Conservation (phyloP, 768 basidiomycete species). For the Albatrellus ellisii region DNA sequence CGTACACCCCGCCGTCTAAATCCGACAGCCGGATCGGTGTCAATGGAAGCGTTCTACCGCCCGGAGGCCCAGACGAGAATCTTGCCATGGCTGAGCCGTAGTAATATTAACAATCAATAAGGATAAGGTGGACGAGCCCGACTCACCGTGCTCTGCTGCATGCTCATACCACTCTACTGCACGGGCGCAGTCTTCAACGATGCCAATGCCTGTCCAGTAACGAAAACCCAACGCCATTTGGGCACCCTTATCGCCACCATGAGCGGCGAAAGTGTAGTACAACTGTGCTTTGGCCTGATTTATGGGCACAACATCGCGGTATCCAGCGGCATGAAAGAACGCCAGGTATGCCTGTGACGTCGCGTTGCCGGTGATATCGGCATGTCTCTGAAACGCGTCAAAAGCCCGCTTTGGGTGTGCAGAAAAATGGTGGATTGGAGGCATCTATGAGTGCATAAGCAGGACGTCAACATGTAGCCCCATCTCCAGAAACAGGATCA, state of each 20-base stretch:
- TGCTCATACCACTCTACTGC: slow-evolving; percentile 84
- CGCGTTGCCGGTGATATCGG: slow-evolving; percentile 63
- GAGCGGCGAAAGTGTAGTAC: slow-evolving; percentile 89
- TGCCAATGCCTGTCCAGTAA: slow-evolving; percentile 93
- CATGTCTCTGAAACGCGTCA: slow-evolving; percentile 49
- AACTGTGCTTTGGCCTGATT: slow-evolving; percentile 78
- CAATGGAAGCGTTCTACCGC: slow-evolving; percentile 76
- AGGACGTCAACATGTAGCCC: neutral
- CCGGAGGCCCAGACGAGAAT: slow-evolving; percentile 80
- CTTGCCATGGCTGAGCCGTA: slow-evolving; percentile 52
- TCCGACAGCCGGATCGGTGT: slow-evolving; percentile 79
- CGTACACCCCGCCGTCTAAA: slow-evolving; percentile 85
- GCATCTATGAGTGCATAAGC: slow-evolving; percentile 35
- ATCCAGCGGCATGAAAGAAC: slow-evolving; percentile 86
- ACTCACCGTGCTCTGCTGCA: slow-evolving; percentile 72
- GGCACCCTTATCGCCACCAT: slow-evolving; percentile 75
- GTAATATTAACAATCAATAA: slow-evolving; percentile 1
- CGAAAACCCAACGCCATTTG: slow-evolving; percentile 91
- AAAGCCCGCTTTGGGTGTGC: slow-evolving; percentile 51
- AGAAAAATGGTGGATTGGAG: slow-evolving; percentile 54
- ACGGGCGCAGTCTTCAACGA: slow-evolving; percentile 70
- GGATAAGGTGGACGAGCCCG: neutral
- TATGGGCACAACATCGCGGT: slow-evolving; percentile 43
- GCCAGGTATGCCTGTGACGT: slow-evolving; percentile 77
- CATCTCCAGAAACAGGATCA: slow-evolving; percentile 3